Percentiles rank a stretch among this genome's conserved stretches.
phyloP scores from a whole-genome alignment of 148 eudicot genomes.

The Chenopodium formosanum region DNA sequence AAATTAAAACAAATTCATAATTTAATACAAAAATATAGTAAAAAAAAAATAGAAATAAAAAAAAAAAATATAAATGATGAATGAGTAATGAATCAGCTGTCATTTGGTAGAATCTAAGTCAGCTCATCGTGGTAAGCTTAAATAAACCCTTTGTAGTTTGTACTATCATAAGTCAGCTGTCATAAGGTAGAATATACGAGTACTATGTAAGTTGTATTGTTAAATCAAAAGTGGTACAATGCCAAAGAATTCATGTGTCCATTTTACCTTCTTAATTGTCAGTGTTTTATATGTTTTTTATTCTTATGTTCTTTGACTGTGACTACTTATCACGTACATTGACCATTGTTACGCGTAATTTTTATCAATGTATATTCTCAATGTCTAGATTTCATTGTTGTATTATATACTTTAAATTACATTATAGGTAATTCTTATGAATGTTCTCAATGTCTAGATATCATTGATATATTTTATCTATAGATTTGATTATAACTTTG shows the following conservation, averaged over 20 bases:
- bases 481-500: too few relatives aligned
- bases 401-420: not conserved
- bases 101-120: constrained; percentile 22
- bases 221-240: not conserved
- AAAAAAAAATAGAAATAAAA: not conserved
- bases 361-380: too few relatives aligned
- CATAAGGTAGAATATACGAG: not conserved
- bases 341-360: not conserved
- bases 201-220: constrained; percentile 9
- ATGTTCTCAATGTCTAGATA: too few relatives aligned
- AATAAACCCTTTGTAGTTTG: not conserved
- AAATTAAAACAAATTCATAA: not conserved
- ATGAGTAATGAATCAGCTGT: constrained; percentile 17
- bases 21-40: not conserved
- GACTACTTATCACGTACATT: not conserved
- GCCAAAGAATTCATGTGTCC: constrained; percentile 14
- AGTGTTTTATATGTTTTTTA: not conserved
- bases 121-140: constrained; percentile 15
- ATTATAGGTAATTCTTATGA: too few relatives aligned
- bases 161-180: not conserved
- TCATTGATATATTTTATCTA: too few relatives aligned
- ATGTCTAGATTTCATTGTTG: not conserved
- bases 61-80: not conserved
- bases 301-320: not conserved
- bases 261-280: constrained; percentile 5